A percentile compares a stretch with the other conserved stretches of the same genome.
Evolutionary conservation across 805 yeast genomes (phyloP).

Genomic region (Isabelozyma heimii): DNA sequence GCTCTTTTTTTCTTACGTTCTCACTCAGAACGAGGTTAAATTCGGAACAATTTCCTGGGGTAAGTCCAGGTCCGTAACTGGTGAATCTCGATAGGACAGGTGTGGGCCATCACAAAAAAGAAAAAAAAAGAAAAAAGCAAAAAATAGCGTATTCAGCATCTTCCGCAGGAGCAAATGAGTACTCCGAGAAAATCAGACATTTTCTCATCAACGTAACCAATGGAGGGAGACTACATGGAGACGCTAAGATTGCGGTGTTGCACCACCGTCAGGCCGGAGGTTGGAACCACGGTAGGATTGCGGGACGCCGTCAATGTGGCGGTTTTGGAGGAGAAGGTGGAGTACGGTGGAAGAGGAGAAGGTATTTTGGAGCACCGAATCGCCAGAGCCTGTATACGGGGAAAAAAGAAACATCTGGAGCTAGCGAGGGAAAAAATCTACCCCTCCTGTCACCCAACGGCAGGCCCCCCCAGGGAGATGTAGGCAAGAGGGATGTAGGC

Average conservation of each 20-base stretch:
- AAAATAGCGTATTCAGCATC: neutral
- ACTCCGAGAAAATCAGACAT: no score
- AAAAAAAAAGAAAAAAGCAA: no score
- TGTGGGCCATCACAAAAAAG: neutral
- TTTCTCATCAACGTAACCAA: neutral
- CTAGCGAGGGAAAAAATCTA: neutral
- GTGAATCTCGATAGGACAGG: slow-evolving; percentile 6
- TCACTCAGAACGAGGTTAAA: slow-evolving; percentile 1
- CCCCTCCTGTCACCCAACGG: neutral
- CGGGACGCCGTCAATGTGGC: no score
- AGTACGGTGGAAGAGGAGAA: neutral
- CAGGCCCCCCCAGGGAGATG: no score
- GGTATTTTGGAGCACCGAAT: no score
- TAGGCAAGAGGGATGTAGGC: neutral
- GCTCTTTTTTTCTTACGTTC: no score
- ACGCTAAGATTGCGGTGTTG: no score
- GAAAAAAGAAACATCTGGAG: neutral
- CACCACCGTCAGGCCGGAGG: no score
- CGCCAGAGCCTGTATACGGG: neutral
- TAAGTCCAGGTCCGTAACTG: neutral
- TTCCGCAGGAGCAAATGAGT: neutral
- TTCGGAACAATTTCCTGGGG: slow-evolving; percentile 12
- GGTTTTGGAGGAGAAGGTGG: neutral
- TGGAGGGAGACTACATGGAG: neutral
- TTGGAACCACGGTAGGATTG: no score